Base-by-base conservation (phyloP, 2,329 filamentous ascomycete species). In the Ophiocordyceps camponoti-floridani region DNA sequence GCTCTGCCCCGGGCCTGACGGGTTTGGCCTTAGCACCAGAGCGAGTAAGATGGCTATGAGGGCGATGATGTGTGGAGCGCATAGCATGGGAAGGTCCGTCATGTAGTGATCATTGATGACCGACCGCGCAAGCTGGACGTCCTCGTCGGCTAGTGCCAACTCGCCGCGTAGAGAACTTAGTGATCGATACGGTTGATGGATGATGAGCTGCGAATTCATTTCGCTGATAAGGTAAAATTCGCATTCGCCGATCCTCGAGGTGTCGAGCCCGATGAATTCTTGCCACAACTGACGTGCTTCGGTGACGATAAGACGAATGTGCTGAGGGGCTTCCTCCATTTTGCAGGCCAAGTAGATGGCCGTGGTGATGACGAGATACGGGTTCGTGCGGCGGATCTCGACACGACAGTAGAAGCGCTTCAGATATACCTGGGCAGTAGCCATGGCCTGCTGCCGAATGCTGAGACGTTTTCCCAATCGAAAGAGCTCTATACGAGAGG, bases 311-410 rank as follows among this genome's bases (percentile, higher is more conserved):
- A 94, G 75, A 28, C 91, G 77, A 55, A 98, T 96, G 60, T 98
- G 91, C 60, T 96, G 89, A 3, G 91, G 91, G 43, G 81, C 88
- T 62, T 98, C 91, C 61, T 98, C 91, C 77, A 94, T 94, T 65
- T 98, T 98, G 67, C 87, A 94, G 18, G 91, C 88, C 33, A 98
- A 70, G 60, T 98, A 98, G 48, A 96, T 73, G 5, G 89, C 84
- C 1, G 91, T 96, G n/a, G 87, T 82, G 51, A 94, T 74, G 47
- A 96, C 78, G 33, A 96, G 77, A 58, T 94, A 94, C 4, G 89
- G 87, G 54, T 96, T 98, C 42, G 88, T 94, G 50, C 82, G 79
- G 46, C 89, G 82, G 51, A 96, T 87, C 56, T 94, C 87, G 53
- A 94, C 83, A 53, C 83, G 85, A 41, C 78, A 78, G 62, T 94